Percentiles rank a stretch among this genome's conserved stretches.
Evolutionary conservation across 352 stramenopile species (phyloP).

Genomic region (Pythium myriotylum): DNA sequence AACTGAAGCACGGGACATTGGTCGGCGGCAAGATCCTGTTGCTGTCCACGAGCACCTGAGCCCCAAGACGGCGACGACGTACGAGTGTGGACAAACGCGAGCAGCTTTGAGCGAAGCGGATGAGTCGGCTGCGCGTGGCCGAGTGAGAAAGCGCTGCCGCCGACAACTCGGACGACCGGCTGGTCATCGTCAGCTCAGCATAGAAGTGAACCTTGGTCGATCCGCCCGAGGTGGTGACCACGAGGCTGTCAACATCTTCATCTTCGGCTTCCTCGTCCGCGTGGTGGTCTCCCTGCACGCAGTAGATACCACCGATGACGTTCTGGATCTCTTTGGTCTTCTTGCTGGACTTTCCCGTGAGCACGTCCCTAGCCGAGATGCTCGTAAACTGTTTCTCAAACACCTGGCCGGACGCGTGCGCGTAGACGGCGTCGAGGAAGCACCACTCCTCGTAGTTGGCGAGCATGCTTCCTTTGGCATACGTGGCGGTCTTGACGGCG

Average conservation of each 20-base stretch:
- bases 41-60: slow-evolving; percentile 45
- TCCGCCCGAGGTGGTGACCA: not conserved
- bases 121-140: slow-evolving; percentile 7
- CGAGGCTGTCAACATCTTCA: not conserved
- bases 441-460: slow-evolving; percentile 14
- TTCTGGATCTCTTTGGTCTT: slow-evolving; percentile 10
- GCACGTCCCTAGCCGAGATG: slow-evolving; percentile 3
- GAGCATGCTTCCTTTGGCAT: slow-evolving; percentile 4
- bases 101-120: slow-evolving; percentile 3
- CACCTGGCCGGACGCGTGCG: not conserved
- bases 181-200: slow-evolving; percentile 7
- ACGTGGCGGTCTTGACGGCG: slow-evolving; percentile 12
- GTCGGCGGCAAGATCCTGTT: slow-evolving; percentile 35
- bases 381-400: slow-evolving; percentile 13
- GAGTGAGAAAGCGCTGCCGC: not conserved
- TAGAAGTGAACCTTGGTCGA: slow-evolving; percentile 17
- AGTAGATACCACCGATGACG: slow-evolving; percentile 6
- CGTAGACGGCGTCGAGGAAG: slow-evolving; percentile 10
- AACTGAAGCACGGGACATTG: slow-evolving; percentile 59
- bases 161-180: not conserved
- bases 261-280: too few species aligned
- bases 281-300: not conserved
- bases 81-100: slow-evolving; percentile 41
- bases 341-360: not conserved
- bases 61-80: slow-evolving; percentile 49